A percentile compares a stretch with the other conserved stretches of the same genome.
Evolutionary conservation across 441 rosid species (phyloP).

Genomic region (Melianthus villosus): DNA sequence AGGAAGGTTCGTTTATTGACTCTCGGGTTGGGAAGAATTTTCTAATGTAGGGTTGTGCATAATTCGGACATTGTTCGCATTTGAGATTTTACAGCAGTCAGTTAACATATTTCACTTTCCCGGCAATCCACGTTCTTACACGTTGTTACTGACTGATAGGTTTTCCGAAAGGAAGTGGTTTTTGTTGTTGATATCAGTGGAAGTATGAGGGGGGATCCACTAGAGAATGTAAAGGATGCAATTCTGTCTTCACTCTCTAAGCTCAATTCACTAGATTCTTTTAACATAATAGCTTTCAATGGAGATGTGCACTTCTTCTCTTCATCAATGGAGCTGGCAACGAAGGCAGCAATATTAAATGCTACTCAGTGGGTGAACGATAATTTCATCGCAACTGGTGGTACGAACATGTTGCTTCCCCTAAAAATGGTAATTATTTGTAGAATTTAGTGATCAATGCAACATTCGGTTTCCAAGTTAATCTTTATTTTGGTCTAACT

Average conservation of each 20-base stretch:
- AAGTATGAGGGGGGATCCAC: slow-evolving; percentile 75
- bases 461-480: background rate
- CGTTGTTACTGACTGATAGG: slow-evolving; percentile 43
- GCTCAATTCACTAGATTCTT: slow-evolving; percentile 61
- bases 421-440: slow-evolving; percentile 40
- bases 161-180: slow-evolving; percentile 55
- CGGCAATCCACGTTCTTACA: no score
- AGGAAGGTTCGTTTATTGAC: slow-evolving; percentile 39
- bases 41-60: no score
- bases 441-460: background rate
- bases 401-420: slow-evolving; percentile 63
- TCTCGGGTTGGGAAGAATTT: no score
- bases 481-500: background rate
- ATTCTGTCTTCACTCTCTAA: slow-evolving; percentile 34
- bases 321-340: slow-evolving; percentile 50
- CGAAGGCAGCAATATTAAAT: slow-evolving; percentile 42
- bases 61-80: no score
- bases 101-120: no score
- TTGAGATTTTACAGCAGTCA: no score
- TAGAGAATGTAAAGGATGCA: slow-evolving; percentile 54
- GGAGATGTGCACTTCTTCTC: slow-evolving; percentile 55
- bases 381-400: slow-evolving; percentile 51
- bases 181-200: slow-evolving; percentile 84
- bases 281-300: slow-evolving; percentile 73
- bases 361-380: slow-evolving; percentile 57